Evolutionary conservation across 2,329 filamentous ascomycete genomes (phyloP), one percentile per base, ranked within the genome.

Genomic region (Sarocladium kiliense): DNA sequence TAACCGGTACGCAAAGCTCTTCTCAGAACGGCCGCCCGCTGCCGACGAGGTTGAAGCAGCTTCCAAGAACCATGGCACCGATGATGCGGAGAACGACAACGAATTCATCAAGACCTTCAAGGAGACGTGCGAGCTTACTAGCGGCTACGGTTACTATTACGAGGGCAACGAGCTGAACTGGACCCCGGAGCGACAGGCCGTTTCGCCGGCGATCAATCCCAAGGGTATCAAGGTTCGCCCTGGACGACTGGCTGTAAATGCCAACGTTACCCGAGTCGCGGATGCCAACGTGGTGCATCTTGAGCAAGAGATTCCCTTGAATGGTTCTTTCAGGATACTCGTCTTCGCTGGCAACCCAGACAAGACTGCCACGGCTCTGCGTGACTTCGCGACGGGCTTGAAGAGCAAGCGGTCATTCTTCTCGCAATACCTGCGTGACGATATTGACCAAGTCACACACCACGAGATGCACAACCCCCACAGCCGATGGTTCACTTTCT

Each of bases 21-120:
- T 97, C 74, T 96, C 91, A 11, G 79, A 90, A 63, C 82, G 87
- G 21, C 83, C 86, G 9, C 88, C 89, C 0, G 86, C 86, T 0
- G 56, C 56, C 37, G 47, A 44, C 57, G 88, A 92, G 67, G 87
- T 93, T 10, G 79, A 84, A 49, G 84, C 83, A 27, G 89, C 89
- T 2, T 81, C 81, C 9, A 65, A 66, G 41, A 64, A 61, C 14
- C 57, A 64, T 12, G 60, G 55, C 18, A 54, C 55, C 5, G 62
- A 66, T 18, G 61, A 66, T 30, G 63, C 63, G 3, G 61, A 58
- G 27, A 77, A 84, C 47, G 85, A 89, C 57, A 92, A 92, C 65
- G 84, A 88, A 11, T 96, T 97, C 67, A 84, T 96, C 66, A 87
- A 87, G 73, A 91, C 87, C 0, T 96, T 96, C 78, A 96, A 96